Evolutionary conservation across 768 basidiomycete species (phyloP).

Genomic region (Gloeopeniophorella convolvens): DNA sequence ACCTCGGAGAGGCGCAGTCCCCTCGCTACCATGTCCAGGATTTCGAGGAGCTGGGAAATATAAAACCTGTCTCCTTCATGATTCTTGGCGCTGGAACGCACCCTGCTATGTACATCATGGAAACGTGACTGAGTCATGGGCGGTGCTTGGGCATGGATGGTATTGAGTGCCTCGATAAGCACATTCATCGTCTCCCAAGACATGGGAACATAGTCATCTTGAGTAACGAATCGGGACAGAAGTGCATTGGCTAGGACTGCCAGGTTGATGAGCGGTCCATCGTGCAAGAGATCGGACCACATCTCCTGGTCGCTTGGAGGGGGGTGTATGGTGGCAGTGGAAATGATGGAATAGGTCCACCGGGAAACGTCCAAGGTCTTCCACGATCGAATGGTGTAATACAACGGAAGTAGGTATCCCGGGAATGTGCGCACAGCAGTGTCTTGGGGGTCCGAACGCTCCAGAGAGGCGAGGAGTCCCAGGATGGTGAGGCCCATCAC

Average conservation of each 20-base stretch:
- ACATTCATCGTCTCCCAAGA: slow-evolving; percentile 9
- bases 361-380: not conserved
- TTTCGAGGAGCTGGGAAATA: not conserved
- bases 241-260: not conserved
- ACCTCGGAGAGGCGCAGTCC: not conserved
- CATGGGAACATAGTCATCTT: not conserved
- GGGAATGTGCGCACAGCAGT: not conserved
- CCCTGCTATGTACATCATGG: not conserved
- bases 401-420: not conserved
- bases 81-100: not conserved
- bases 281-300: not conserved
- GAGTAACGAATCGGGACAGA: not conserved
- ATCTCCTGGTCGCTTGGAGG: not conserved
- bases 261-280: slow-evolving; percentile 7
- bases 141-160: not conserved
- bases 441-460: too few relatives aligned
- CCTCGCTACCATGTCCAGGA: not conserved
- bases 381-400: not conserved
- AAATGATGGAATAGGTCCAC: not conserved
- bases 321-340: not conserved
- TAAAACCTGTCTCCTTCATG: too few relatives aligned
- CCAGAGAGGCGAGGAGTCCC: not conserved
- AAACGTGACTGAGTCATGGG: not conserved
- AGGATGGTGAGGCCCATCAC: not conserved
- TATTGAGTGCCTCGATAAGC: not conserved